Base-by-base conservation (phyloP, 257 asterid genomes). In the Penstemon newberryi region DNA sequence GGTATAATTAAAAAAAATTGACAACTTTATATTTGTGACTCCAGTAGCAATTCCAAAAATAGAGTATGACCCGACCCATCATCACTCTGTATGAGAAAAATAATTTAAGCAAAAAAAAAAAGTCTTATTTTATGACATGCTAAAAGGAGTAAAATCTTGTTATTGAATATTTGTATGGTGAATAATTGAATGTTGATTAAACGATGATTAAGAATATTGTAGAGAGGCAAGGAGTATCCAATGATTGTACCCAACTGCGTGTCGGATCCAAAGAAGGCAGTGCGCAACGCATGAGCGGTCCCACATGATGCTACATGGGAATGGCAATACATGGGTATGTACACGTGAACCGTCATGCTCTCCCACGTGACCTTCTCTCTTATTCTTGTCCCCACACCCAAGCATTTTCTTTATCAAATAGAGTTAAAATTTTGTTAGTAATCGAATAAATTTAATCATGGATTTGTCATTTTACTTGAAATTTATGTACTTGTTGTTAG, bases 191-290 rank as follows among this genome's bases (percentile, higher is more conserved):
- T 25, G 33, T 25, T 25, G 33, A 25, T 25, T 25, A 4, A 12
- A 6, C 6, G 8, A 12, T 15, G 62, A 65, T 54, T 45, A 42
- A 7, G 57, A 41, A 15, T 9, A 50, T 11, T 6, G 6, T 11
- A 15, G 18, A 15, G 18, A 15, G 46, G 5, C 43, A n/a, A 19
- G 54, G 79, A 74, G 84, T 65, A 74, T 82, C 83, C 82, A 82
- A 79, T 79, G 84, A 82, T 82, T 82, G 82, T 79, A 42, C 73
- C 79, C 74, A 66, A 75, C 82, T 79, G 85, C 73, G 77, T 79
- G 87, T 79, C 82, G 80, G 83, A 78, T 62, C 8, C 38, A 18
- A 15, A 41, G 71, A 73, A 78, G 56, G 80, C 86, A 82, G 73
- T 65, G 79, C 73, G 61, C 12, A 67, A 65, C 75, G 73, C 87